These are phyloP conservation scores for Aspergillus melleus DNA, from an alignment of 2,329 filamentous ascomycete species.

Conservation along the genomic window DNA sequence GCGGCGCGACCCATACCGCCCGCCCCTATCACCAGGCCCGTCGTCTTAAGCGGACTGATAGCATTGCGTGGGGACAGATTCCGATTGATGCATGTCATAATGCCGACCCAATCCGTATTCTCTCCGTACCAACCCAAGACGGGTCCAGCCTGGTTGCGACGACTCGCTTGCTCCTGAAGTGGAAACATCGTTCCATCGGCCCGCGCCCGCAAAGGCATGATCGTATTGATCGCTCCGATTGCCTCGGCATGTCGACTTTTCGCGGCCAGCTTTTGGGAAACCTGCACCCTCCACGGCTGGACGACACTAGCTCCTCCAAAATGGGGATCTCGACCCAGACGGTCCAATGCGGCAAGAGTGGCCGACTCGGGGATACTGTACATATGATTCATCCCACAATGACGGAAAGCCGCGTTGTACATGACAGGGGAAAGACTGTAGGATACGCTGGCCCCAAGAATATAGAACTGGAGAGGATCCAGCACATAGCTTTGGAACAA, in stretches of 20 bases:
- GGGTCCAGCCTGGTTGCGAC: constrained; percentile 43
- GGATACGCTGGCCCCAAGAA: constrained; percentile 43
- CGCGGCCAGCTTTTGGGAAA: constrained; percentile 38
- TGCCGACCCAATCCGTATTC: constrained; percentile 47
- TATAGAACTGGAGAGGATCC: constrained; percentile 44
- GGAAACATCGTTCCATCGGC: constrained; percentile 38
- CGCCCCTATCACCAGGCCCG: constrained; percentile 58
- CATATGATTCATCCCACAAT: constrained; percentile 41
- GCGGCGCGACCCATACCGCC: constrained; percentile 77
- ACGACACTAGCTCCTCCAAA: constrained; percentile 46
- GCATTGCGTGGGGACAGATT: constrained; percentile 52
- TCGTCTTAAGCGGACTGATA: constrained; percentile 51
- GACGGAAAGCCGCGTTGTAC: constrained; percentile 44
- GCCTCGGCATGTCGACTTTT: constrained; percentile 46
- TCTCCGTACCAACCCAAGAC: constrained; percentile 47
- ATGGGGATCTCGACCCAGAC: constrained; percentile 37
- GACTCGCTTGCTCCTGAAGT: constrained; percentile 41
- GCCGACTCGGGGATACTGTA: constrained; percentile 41
- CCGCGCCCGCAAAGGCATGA: constrained; percentile 43
- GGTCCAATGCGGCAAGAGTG: constrained; percentile 39
- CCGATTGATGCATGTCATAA: constrained; percentile 43
- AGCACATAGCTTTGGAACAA: constrained; percentile 44
- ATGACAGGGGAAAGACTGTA: constrained; percentile 46
- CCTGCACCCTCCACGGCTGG: constrained; percentile 45
- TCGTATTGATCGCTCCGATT: constrained; percentile 47